Base-by-base conservation (phyloP, 225 moss, liverwort and hornwort genomes). In the Sphagnum tenellum region DNA sequence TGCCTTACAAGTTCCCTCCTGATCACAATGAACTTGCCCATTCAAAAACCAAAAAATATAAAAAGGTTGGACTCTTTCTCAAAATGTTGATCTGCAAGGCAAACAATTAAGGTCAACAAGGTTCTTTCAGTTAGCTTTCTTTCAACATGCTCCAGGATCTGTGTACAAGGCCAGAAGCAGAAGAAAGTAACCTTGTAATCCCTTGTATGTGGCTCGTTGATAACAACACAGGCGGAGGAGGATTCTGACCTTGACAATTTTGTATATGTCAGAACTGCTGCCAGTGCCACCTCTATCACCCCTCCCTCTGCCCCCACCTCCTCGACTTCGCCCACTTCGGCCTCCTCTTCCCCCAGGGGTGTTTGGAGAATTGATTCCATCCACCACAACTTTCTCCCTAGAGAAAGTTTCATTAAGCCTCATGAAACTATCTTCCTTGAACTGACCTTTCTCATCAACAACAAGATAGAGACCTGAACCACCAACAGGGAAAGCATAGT, bases 381-480 rank as follows among this genome's bases (percentile, higher is more conserved):
- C 88, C 51, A 82, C 92, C 45, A 72, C 80, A 69, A 73, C 78
- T 12, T 78, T 80, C 74, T 91, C 89, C 75, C 77, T 89, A 47
- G 78, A 74, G 57, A 88, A 81, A 55, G 89, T 82, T n/a, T 64
- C 76, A 57, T 82, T 78, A 3, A 95, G 62, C 74, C 84, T 91
- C 49, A 76, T 78, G 29, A 95, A 95, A 5, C 79, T 88, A 48
- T 91, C 91, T 68, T 91, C 91, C 67, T 83, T 75, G 57, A 95
- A 95, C 59, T 82, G 80, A 8, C 82, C 92, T 65, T 73, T 73
- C 68, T 83, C 76, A 45, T 76, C 82, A 45, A 76, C 79, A 29
- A 83, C 68, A 47, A 83, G 56, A 67, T 83, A 83, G 2, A 83
- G 67, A 45, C 82, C 82, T 48, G 63, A 65, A 8, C 82, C 82